Percentiles rank a stretch among this genome's conserved stretches.
Evolutionary conservation across 1,284 basidiomycete genomes (phyloP).

Genomic region (Calocybe gambosa): DNA sequence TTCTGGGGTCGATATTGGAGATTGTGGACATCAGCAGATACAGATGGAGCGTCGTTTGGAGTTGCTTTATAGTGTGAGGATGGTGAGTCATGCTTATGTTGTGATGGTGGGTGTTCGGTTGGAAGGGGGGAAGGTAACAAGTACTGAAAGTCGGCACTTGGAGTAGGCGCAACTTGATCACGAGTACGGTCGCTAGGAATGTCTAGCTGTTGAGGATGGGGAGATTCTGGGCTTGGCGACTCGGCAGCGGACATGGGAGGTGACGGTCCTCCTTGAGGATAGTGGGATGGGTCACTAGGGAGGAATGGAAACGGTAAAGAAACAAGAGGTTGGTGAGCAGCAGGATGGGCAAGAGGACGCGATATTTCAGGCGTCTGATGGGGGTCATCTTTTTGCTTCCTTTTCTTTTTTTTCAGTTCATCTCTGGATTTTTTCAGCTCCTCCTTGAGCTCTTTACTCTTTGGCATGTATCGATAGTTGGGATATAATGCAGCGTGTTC

Average conservation of each 20-base stretch:
- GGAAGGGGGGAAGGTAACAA: constrained; percentile 5
- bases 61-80: constrained; percentile 5
- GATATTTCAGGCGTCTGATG: constrained; percentile 1
- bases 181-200: constrained; percentile 1
- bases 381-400: constrained; percentile 12
- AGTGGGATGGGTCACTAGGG: constrained; percentile 3
- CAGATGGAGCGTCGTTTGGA: not conserved
- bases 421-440: constrained; percentile 33
- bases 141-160: constrained; percentile 6
- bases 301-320: constrained; percentile 9
- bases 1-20: constrained; percentile 5
- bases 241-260: constrained; percentile 16
- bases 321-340: constrained; percentile 2
- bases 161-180: not conserved
- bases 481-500: constrained; percentile 65
- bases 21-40: constrained; percentile 2
- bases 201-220: constrained; percentile 3
- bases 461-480: constrained; percentile 68
- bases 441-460: constrained; percentile 60
- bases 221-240: constrained; percentile 15
- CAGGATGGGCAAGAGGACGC: not conserved
- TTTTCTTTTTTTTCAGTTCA: constrained; percentile 40
- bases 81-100: not conserved
- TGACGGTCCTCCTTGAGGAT: constrained; percentile 10
- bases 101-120: not conserved